phyloP scores from a whole-genome alignment of 176 grass and related monocot species.

The Carex littledalei region DNA sequence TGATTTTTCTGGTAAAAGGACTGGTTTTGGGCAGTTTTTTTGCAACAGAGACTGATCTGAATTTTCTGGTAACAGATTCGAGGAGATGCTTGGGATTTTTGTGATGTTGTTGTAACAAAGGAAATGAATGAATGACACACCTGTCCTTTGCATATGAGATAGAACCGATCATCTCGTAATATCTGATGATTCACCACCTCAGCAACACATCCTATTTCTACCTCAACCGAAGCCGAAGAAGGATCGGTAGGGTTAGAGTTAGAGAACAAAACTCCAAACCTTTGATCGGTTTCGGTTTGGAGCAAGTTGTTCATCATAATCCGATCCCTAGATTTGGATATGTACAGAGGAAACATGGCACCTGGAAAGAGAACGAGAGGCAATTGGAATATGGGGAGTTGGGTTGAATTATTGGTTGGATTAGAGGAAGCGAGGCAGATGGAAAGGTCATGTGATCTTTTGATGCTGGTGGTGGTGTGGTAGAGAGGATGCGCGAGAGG shows the following conservation, averaged over 20 bases:
- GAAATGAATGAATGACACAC: background rate
- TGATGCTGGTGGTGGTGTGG: background rate
- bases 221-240: conserved; percentile 49
- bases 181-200: conserved; percentile 98
- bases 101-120: background rate
- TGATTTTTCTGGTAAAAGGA: no score
- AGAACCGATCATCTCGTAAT: conserved; percentile 94
- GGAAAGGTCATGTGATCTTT: background rate
- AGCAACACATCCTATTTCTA: conserved; percentile 59
- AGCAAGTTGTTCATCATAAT: conserved; percentile 99
- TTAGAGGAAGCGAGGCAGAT: conserved; percentile 11
- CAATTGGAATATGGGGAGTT: conserved; percentile 85
- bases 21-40: no score
- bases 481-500: conserved; percentile 29
- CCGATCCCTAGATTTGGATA: conserved; percentile 95
- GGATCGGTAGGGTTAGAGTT: conserved; percentile 35
- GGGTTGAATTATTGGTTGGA: conserved; percentile 12
- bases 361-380: conserved; percentile 96
- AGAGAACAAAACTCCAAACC: conserved; percentile 32
- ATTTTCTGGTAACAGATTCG: no score
- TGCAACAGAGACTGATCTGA: no score
- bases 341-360: conserved; percentile 78
- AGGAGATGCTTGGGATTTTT: no score
- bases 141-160: conserved; percentile 99
- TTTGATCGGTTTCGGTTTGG: conserved; percentile 53